Conservation (phyloP, 1,284 basidiomycete genomes). For the Agaricales sp. region DNA sequence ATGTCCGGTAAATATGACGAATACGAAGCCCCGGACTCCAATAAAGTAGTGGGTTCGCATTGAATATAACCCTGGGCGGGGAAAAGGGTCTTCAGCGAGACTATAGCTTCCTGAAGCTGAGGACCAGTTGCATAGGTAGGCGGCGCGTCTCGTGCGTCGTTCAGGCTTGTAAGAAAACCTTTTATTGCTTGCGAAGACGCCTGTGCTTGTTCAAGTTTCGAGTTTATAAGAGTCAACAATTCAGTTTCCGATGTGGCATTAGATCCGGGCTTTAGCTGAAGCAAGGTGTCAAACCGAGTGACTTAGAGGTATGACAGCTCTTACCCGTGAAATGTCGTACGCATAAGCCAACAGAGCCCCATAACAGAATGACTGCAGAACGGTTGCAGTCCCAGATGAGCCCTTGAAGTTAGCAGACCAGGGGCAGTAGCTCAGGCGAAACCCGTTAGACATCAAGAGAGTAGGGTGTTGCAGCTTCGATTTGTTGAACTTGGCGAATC, state of each 20-base stretch:
- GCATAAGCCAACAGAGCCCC: not conserved
- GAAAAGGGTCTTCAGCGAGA: constrained; percentile 38
- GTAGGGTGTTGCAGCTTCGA: not conserved
- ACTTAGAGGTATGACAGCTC: not conserved
- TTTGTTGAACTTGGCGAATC: not conserved
- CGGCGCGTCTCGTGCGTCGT: not conserved
- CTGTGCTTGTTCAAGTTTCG: not conserved
- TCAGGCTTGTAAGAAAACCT: no score
- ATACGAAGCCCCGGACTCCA: constrained; percentile 51
- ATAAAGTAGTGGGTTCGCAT: constrained; percentile 38
- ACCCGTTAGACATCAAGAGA: not conserved
- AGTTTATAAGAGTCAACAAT: no score
- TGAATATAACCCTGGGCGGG: constrained; percentile 33
- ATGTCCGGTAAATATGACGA: constrained; percentile 58
- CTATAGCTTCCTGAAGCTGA: constrained; percentile 28
- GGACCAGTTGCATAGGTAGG: not conserved
- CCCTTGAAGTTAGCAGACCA: not conserved
- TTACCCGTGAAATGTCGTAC: not conserved
- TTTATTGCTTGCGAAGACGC: no score
- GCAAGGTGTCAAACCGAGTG: no score
- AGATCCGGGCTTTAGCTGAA: not conserved
- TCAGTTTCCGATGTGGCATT: not conserved
- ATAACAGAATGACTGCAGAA: not conserved
- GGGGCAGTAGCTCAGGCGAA: not conserved
- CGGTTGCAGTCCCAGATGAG: not conserved